A percentile compares a stretch with the other conserved stretches of the same genome.
Evolutionary conservation across 371 early-diverging fungal species (phyloP).

Genomic region (Mortierella sp.): DNA sequence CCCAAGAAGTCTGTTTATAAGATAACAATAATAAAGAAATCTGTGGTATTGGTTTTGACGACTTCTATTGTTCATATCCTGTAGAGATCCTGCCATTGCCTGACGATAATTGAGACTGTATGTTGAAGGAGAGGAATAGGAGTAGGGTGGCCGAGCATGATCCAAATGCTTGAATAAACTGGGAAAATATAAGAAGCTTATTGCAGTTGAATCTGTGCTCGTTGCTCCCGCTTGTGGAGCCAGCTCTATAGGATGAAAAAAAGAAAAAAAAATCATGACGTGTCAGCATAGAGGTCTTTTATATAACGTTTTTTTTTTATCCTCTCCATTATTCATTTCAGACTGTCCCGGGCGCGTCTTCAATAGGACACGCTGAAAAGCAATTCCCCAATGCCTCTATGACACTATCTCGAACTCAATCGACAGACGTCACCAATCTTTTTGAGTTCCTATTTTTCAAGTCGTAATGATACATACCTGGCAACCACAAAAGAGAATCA

Average conservation of each 20-base stretch:
- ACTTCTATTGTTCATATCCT: not conserved
- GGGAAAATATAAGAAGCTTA: constrained; percentile 5
- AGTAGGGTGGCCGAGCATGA: no score
- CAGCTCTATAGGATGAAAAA: constrained; percentile 27
- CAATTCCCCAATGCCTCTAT: no score
- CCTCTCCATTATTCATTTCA: not conserved
- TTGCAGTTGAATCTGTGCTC: constrained; percentile 47
- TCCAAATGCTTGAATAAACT: not conserved
- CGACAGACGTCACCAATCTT: constrained; percentile 7
- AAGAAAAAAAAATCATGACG: not conserved
- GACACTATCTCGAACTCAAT: no score
- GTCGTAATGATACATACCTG: constrained; percentile 25
- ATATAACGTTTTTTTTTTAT: not conserved
- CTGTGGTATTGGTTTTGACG: not conserved
- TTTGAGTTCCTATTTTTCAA: not conserved
- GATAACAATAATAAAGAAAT: not conserved
- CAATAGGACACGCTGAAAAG: not conserved
- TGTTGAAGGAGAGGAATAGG: not conserved
- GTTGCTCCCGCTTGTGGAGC: constrained; percentile 51
- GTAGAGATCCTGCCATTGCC: not conserved
- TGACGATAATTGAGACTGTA: no score
- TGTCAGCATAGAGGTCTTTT: not conserved
- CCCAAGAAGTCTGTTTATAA: not conserved
- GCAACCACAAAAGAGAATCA: constrained; percentile 54
- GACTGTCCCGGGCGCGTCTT: not conserved